Percentiles rank a stretch among this genome's conserved stretches.
Evolutionary conservation across 176 grass and related monocot species (phyloP).

Genomic region (Bolboschoenus planiculmis): DNA sequence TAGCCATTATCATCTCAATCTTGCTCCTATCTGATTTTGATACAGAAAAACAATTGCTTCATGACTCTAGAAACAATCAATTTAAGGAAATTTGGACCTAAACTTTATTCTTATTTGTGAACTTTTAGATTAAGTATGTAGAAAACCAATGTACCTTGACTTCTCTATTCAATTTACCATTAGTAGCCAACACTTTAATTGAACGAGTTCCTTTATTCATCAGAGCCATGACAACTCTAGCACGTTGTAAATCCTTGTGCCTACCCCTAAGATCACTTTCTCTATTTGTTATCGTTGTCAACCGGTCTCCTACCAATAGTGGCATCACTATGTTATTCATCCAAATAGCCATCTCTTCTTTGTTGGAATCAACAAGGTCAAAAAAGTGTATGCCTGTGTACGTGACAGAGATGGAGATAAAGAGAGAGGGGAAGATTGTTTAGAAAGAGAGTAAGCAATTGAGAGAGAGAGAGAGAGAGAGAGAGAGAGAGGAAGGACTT

Average conservation of each 20-base stretch:
- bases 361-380: neutral
- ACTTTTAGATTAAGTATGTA: neutral
- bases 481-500: neutral
- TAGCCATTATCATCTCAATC: neutral
- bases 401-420: too few species aligned
- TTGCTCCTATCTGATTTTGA: neutral
- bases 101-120: neutral
- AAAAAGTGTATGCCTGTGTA: neutral
- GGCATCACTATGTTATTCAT: neutral
- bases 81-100: neutral
- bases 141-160: neutral
- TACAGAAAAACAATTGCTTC: neutral
- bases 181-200: neutral
- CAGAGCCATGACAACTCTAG: neutral
- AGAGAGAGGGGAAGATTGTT: neutral
- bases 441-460: neutral
- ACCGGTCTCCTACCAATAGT: neutral
- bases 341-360: neutral
- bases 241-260: neutral
- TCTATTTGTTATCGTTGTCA: neutral
- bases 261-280: neutral
- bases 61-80: neutral
- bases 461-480: neutral
- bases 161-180: neutral
- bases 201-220: neutral